Base-by-base conservation (phyloP, 108 stramenopile genomes). In the Pseudonitzschia pungens region DNA sequence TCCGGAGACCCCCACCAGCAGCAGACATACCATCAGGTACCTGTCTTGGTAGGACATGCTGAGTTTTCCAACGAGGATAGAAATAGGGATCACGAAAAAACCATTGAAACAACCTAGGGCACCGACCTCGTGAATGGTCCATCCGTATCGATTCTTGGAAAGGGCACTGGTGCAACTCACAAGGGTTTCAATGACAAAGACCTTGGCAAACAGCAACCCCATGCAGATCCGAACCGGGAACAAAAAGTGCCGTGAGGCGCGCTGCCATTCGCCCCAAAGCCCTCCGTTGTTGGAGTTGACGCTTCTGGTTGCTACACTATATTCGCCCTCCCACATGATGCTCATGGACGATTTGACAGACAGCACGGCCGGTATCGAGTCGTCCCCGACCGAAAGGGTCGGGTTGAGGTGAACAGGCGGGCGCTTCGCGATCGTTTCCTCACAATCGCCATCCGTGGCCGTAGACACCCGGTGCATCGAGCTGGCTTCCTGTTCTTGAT, bases 111-210 rank as follows among this genome's bases (percentile, higher is more conserved):
- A 86, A 43, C 90, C 89, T 32, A 96, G 77, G 15, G 71, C 71
- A 18, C 95, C 95, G 58, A 96, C 90, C 71, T 96, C 78, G 40
- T 71, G 70, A 5, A 94, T 87, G 50, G 75, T 69, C 95, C 95
- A 96, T 9, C 77, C 81, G 68, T 92, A 96, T 53, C 90, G 80
- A 79, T 92, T 87, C 76, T 92, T 93, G 41, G 92, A 86, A 20
- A 96, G 59, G 54, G 88, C 81, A 16, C 89, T 84, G 20, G 89
- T 89, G 31, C 87, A 85, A 48, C 89, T 89, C 18, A 90, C 87
- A 28, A 91, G 65, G 18, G 83, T 83, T 80, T 96, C 93, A 11
- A 91, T 83, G 15, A 89, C 84, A 73, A 96, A 93, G 51, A 89
- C 90, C 74, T 92, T 92, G 55, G 85, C 75, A 74, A 96, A 93